Evolutionary conservation across 2,329 filamentous ascomycete genomes (phyloP).

Genomic region (Dendryphion nanum): DNA sequence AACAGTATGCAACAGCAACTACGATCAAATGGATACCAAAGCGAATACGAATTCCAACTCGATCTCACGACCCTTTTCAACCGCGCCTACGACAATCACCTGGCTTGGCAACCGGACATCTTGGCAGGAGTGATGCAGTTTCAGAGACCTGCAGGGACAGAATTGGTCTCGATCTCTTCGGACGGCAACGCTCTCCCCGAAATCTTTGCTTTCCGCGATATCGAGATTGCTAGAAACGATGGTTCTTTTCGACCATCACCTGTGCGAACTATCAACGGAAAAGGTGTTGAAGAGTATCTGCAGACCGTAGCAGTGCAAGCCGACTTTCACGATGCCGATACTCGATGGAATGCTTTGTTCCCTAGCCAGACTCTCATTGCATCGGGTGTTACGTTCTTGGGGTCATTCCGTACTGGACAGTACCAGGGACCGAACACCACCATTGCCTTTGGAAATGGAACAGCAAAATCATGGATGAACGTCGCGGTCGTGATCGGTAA

Average conservation of each 20-base stretch:
- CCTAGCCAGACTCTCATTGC: constrained; percentile 32
- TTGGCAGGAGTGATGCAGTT: constrained; percentile 38
- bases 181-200: constrained; percentile 38
- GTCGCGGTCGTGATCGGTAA: constrained; percentile 28
- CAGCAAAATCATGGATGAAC: constrained; percentile 27
- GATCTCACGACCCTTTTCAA: constrained; percentile 35
- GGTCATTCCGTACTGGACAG: constrained; percentile 27
- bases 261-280: constrained; percentile 39
- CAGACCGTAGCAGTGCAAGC: constrained; percentile 28
- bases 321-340: constrained; percentile 40
- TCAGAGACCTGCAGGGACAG: constrained; percentile 26
- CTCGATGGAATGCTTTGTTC: constrained; percentile 42
- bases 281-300: constrained; percentile 32
- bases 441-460: constrained; percentile 38
- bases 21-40: constrained; percentile 27
- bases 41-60: constrained; percentile 43
- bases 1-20: constrained; percentile 34
- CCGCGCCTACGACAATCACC: constrained; percentile 43
- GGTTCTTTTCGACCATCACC: constrained; percentile 34
- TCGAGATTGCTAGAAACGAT: constrained; percentile 21
- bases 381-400: constrained; percentile 23
- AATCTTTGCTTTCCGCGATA: constrained; percentile 35
- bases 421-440: constrained; percentile 36
- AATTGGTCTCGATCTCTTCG: constrained; percentile 35
- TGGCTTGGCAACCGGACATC: constrained; percentile 38